Evolutionary conservation across 768 basidiomycete genomes (phyloP), one percentile per base, ranked within the genome.

Genomic region (Dentipellis fragilis): DNA sequence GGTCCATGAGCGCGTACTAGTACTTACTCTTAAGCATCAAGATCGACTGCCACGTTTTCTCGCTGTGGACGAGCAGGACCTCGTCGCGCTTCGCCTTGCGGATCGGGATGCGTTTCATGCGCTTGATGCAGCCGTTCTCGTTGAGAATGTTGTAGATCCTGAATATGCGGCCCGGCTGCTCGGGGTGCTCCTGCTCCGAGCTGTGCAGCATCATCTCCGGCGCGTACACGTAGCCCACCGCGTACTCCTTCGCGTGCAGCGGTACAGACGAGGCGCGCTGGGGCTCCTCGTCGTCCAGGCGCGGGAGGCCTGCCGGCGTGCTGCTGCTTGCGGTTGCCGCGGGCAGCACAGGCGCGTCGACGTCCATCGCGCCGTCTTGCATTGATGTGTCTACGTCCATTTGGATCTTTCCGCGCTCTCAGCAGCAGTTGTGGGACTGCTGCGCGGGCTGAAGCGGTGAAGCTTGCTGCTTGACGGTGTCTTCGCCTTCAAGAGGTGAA

Each of bases 11-110:
- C 8, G 22, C 10, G 23, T 36, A 57, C 56, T 22, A 9, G 23
- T 36, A 57, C 56, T 22, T 45, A 54, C 48, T 52, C 46, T 55
- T 49, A 1, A 63, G 51, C 10, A 81, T 84, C 56, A 87, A 74
- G 19, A 98, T 86, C 70, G 89, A 90, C 59, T 93, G 81, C 93
- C 94, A 97, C 60, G 92, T 89, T 51, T 87, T 88, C 63, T 88
- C 84, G 48, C 84, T 86, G 69, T 99, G 96, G 4, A 97, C 93
- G 21, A 97, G 81, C 55, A 91, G 69, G 11, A 84, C 89, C 71
- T 98, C 94, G 34, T 85, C 78, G 58, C 79, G 81, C 45, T 77
- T 75, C 11, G 88, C 91, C 50, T 81, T 76, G 51, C 90, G 77
- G 63, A 91, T 86, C 0, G 83, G 83, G 17, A 98, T 71, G 63